phyloP scores from a whole-genome alignment of 2,329 filamentous ascomycete genomes.

The Colletotrichum abscissum region DNA sequence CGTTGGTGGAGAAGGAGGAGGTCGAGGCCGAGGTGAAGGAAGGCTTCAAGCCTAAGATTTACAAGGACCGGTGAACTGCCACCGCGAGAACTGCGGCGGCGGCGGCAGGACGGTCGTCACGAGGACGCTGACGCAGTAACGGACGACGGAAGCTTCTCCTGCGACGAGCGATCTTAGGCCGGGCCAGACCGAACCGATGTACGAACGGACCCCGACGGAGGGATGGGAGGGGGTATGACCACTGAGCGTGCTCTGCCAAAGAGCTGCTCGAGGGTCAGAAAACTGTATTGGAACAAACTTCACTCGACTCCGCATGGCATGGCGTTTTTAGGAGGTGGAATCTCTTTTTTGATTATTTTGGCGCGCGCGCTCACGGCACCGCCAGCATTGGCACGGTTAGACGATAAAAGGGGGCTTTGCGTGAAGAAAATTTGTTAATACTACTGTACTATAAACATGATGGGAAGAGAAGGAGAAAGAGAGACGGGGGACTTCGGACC shows the following conservation, averaged over 20 bases:
- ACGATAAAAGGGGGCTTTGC: conserved; percentile 31
- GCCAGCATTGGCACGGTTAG: conserved; percentile 35
- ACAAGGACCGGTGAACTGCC: conserved; percentile 72
- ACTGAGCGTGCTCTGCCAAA: not conserved
- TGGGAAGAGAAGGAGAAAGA: not conserved
- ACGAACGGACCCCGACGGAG: not conserved
- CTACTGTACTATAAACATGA: conserved; percentile 27
- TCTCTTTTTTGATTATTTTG: conserved; percentile 2
- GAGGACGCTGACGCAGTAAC: not conserved
- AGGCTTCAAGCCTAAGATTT: conserved; percentile 95
- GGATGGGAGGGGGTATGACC: not conserved
- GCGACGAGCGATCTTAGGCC: not conserved
- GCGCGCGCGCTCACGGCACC: conserved; percentile 23
- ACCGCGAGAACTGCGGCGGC: not conserved
- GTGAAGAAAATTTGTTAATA: conserved; percentile 32
- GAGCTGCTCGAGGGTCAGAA: conserved; percentile 1
- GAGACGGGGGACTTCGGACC: conserved; percentile 1
- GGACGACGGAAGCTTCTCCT: not conserved
- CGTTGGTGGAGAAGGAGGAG: conserved; percentile 76
- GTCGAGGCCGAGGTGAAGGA: conserved; percentile 83
- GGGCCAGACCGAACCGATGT: not conserved
- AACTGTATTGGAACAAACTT: conserved; percentile 36
- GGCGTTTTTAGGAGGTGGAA: conserved; percentile 34
- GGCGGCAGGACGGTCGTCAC: not conserved
- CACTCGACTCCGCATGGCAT: conserved; percentile 39